Evolutionary conservation across 768 basidiomycete species (phyloP).

Genomic region (Boletus vermiculosoides): DNA sequence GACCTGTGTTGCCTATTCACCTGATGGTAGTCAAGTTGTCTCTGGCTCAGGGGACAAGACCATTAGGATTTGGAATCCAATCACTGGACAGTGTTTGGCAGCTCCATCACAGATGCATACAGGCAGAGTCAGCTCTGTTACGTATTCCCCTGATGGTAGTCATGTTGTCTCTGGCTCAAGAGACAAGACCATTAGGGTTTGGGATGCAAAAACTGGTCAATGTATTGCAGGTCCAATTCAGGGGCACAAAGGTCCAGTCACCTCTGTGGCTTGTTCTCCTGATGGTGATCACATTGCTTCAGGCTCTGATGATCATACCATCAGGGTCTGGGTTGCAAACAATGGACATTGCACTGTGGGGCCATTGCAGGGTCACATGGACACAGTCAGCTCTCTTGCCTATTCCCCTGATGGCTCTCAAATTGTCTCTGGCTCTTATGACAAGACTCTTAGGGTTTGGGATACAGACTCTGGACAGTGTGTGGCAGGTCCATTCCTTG

Average conservation of each 20-base stretch:
- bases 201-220: conserved; percentile 20
- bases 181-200: conserved; percentile 17
- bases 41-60: conserved; percentile 25
- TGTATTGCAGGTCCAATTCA: conserved; percentile 12
- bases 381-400: conserved; percentile 2
- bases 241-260: conserved; percentile 6
- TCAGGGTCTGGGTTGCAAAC: conserved; percentile 19
- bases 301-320: conserved; percentile 10
- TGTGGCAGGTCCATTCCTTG: conserved; percentile 18
- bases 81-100: conserved; percentile 14
- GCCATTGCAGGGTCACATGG: conserved; percentile 5
- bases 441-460: conserved; percentile 16
- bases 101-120: conserved; percentile 4
- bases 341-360: conserved; percentile 5
- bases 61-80: conserved; percentile 20
- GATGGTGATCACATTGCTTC: conserved; percentile 23
- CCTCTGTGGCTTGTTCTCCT: conserved; percentile 18
- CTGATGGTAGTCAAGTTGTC: conserved; percentile 23
- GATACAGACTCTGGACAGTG: conserved; percentile 9
- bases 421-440: conserved; percentile 12
- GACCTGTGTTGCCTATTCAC: conserved; percentile 22
- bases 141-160: conserved; percentile 29
- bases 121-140: not conserved
- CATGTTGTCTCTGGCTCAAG: conserved; percentile 15
- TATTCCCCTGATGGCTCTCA: conserved; percentile 15